Conservation (phyloP, 495 filamentous ascomycete species). For the Tirmania nivea region DNA sequence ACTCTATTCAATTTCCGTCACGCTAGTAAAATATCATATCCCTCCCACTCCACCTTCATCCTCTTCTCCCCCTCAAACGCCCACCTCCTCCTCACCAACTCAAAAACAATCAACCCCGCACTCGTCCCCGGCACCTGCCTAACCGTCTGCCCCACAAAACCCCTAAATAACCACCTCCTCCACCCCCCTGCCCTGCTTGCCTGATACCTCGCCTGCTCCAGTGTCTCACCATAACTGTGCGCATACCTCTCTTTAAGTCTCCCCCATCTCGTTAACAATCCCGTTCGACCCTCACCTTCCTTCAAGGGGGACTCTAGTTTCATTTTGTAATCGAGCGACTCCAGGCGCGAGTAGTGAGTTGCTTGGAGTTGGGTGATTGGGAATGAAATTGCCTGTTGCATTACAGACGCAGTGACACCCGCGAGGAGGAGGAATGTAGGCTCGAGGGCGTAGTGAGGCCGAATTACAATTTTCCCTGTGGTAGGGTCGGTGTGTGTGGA, state of each 20-base stretch:
- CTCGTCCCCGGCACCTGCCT: slow-evolving; percentile 74
- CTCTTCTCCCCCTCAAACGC: slow-evolving; percentile 41
- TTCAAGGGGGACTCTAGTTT: slow-evolving; percentile 30
- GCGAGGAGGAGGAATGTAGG: slow-evolving; percentile 60
- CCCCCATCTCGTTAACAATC: slow-evolving; percentile 21
- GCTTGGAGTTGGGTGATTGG: slow-evolving; percentile 54
- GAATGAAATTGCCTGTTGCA: slow-evolving; percentile 60
- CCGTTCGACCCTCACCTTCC: neutral
- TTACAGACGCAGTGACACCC: slow-evolving; percentile 50
- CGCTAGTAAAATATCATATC: slow-evolving; percentile 8
- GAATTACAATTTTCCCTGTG: slow-evolving; percentile 34
- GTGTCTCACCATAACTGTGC: slow-evolving; percentile 55
- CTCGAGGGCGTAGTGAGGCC: slow-evolving; percentile 68
- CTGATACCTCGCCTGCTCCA: slow-evolving; percentile 41
- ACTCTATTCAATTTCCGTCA: too few species aligned
- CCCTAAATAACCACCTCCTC: slow-evolving; percentile 51
- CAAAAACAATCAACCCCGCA: slow-evolving; percentile 75
- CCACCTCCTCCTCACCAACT: slow-evolving; percentile 63
- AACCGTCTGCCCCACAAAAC: slow-evolving; percentile 52
- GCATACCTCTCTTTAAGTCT: slow-evolving; percentile 46
- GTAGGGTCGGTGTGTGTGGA: neutral
- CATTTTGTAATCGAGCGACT: slow-evolving; percentile 43
- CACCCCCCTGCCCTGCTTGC: slow-evolving; percentile 42
- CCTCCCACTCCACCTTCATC: slow-evolving; percentile 9
- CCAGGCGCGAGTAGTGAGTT: slow-evolving; percentile 56